Evolutionary conservation across 2,329 filamentous ascomycete species (phyloP).

Genomic region (Fusarium kyushuense): DNA sequence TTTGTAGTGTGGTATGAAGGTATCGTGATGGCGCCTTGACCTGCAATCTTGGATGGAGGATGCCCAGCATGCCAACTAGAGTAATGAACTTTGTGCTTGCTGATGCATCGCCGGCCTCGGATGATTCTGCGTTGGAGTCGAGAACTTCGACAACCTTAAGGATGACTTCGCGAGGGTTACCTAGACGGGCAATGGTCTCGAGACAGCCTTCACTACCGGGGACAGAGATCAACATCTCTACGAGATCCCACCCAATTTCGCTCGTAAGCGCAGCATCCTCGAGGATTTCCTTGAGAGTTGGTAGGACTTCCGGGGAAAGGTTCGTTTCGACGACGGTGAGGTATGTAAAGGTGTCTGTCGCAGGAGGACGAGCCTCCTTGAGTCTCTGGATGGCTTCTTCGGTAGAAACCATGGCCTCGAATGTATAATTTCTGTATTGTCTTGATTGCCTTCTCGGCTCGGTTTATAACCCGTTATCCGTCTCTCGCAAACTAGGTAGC

Average conservation of each 20-base stretch:
- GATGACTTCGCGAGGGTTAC: conserved; percentile 85
- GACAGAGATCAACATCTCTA: conserved; percentile 77
- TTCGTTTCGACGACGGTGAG: conserved; percentile 82
- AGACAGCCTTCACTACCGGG: conserved; percentile 77
- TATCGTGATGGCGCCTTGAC: conserved; percentile 84
- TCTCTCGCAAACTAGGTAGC: conserved; percentile 14
- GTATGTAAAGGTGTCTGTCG: conserved; percentile 78
- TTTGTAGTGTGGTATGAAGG: conserved; percentile 79
- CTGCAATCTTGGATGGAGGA: conserved; percentile 79
- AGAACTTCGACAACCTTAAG: conserved; percentile 82
- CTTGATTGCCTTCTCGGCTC: not conserved
- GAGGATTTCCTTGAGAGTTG: conserved; percentile 75
- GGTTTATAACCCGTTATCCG: not conserved
- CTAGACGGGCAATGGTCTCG: conserved; percentile 78
- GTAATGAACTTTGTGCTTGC: conserved; percentile 70
- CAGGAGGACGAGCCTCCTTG: conserved; percentile 62
- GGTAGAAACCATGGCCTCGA: conserved; percentile 50
- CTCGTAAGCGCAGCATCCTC: conserved; percentile 76
- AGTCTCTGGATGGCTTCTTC: conserved; percentile 60
- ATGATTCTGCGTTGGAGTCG: conserved; percentile 60
- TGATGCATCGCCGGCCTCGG: conserved; percentile 54
- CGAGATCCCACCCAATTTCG: conserved; percentile 87
- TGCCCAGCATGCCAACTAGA: conserved; percentile 77
- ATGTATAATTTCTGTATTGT: not conserved
- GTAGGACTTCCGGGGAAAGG: conserved; percentile 74